These are phyloP conservation scores for Prunus dulcis DNA, from an alignment of 306 rosid genomes.

Conservation along the genomic window DNA sequence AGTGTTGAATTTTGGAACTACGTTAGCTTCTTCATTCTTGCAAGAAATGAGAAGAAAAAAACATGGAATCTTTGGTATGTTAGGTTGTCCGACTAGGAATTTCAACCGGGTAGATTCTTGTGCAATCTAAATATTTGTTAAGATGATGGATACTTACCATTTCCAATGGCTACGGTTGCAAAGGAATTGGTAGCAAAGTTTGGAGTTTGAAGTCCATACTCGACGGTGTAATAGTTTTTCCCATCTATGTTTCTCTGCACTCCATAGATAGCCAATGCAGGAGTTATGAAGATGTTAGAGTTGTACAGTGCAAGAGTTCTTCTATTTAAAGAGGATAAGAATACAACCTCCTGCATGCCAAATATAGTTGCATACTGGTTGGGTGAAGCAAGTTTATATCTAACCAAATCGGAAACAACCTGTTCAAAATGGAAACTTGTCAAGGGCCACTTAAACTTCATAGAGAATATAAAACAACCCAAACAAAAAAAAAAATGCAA, in stretches of 20 bases:
- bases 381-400: conserved; percentile 73
- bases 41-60: too few species aligned
- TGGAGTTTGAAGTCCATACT: conserved; percentile 65
- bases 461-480: neutral
- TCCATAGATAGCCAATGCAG: conserved; percentile 11
- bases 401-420: conserved; percentile 68
- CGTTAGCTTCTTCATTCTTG: too few species aligned
- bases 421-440: conserved; percentile 28
- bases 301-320: neutral
- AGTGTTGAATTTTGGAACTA: neutral
- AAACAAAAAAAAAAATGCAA: neutral
- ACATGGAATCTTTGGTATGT: neutral
- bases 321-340: neutral
- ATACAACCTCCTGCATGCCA: conserved; percentile 73
- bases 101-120: too few species aligned
- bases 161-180: conserved; percentile 84
- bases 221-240: conserved; percentile 82
- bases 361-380: conserved; percentile 65
- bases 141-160: conserved; percentile 45
- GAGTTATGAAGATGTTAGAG: neutral
- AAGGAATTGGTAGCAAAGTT: conserved; percentile 64
- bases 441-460: neutral
- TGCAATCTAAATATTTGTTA: neutral
- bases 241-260: conserved; percentile 73
- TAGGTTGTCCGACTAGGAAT: neutral